phyloP scores from a whole-genome alignment of 139 green algal species.

The Pleodorina starrii region DNA sequence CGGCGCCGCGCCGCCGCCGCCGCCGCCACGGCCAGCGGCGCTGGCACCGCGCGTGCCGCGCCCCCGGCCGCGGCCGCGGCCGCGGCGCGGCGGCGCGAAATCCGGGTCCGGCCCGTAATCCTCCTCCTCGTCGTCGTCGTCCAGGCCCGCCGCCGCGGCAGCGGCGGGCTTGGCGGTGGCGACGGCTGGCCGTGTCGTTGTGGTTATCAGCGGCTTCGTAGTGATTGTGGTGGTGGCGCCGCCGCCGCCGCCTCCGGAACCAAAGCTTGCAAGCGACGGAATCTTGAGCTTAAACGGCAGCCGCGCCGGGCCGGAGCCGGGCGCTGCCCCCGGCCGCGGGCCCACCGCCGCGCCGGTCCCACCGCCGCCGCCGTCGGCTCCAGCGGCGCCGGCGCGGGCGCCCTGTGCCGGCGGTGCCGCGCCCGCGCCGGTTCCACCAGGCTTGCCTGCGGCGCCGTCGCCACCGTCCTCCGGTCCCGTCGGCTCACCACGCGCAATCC shows the following conservation, averaged over 20 bases:
- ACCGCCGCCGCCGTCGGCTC: background rate
- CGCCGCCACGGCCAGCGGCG: background rate
- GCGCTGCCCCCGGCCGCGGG: background rate
- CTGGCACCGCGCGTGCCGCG: background rate
- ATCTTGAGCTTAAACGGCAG: conserved; percentile 31
- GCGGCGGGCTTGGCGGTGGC: background rate
- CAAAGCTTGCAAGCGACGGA: background rate
- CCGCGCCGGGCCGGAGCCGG: background rate
- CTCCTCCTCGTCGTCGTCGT: background rate
- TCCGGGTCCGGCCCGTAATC: conserved; percentile 47
- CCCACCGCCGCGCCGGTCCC: background rate
- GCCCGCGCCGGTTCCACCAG: background rate
- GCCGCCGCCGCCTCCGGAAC: background rate
- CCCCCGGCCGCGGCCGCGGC: conserved; percentile 1
- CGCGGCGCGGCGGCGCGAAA: background rate
- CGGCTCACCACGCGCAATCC: conserved; percentile 22
- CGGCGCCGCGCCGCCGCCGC: background rate
- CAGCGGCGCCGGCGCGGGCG: background rate
- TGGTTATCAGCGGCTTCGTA: conserved; percentile 9
- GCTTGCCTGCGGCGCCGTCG: background rate
- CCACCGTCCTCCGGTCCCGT: background rate
- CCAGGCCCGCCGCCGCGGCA: background rate
- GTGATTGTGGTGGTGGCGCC: background rate
- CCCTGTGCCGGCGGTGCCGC: background rate
- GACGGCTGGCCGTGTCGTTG: background rate